A percentile compares a stretch with the other conserved stretches of the same genome.
Evolutionary conservation across 2,329 filamentous ascomycete genomes (phyloP).

Genomic region (Fusarium sp.): DNA sequence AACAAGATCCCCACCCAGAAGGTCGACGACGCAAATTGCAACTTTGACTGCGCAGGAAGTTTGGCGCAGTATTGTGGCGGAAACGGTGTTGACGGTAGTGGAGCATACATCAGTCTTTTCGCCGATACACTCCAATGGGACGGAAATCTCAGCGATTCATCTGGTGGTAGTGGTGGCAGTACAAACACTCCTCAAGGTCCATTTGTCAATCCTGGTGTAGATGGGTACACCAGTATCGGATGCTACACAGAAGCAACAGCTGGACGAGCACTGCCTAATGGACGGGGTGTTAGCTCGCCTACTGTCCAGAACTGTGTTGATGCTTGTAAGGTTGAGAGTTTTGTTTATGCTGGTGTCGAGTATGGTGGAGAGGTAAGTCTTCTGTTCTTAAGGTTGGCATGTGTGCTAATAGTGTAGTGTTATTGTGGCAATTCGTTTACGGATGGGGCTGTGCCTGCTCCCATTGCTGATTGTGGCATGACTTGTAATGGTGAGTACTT

Average conservation of each 20-base stretch:
- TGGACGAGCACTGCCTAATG: conserved; percentile 49
- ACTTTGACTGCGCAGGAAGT: conserved; percentile 62
- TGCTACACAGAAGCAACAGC: conserved; percentile 53
- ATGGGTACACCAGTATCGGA: conserved; percentile 52
- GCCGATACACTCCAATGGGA: conserved; percentile 50
- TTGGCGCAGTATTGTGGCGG: conserved; percentile 65
- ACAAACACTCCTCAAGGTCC: conserved; percentile 17
- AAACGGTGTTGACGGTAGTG: conserved; percentile 53
- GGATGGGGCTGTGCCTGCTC: conserved; percentile 46
- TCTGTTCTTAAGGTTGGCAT: no score
- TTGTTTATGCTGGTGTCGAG: conserved; percentile 51
- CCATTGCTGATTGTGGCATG: conserved; percentile 50
- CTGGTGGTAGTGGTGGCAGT: not conserved
- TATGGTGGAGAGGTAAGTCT: conserved; percentile 53
- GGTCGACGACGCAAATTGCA: conserved; percentile 61
- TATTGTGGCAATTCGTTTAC: conserved; percentile 51
- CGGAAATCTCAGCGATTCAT: conserved; percentile 12
- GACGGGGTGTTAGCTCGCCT: conserved; percentile 35
- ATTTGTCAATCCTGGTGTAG: conserved; percentile 53
- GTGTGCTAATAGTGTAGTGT: conserved; percentile 41
- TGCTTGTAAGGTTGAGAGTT: conserved; percentile 47
- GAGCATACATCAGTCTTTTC: conserved; percentile 62
- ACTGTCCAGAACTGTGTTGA: conserved; percentile 51
- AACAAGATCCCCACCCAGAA: conserved; percentile 57
- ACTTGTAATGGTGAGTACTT: conserved; percentile 46